A percentile compares a stretch with the other conserved stretches of the same genome.
Evolutionary conservation across 345 rosid species (phyloP).

Genomic region (Citrus trifoliata): DNA sequence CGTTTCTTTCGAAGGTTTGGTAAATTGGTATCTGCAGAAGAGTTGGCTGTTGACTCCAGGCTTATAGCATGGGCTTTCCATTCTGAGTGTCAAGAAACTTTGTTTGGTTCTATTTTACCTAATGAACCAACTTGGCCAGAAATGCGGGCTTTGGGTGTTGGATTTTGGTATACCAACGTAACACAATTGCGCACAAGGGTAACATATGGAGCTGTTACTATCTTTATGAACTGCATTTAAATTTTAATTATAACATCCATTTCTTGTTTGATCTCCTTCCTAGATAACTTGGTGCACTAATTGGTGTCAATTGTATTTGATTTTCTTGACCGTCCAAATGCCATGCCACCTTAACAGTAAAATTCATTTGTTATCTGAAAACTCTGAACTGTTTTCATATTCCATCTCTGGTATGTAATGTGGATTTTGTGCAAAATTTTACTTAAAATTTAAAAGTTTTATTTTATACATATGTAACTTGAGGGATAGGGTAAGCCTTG

Average conservation of each 20-base stretch:
- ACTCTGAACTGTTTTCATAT: not conserved
- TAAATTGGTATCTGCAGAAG: slow-evolving; percentile 55
- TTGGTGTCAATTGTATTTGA: not conserved
- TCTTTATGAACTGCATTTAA: not conserved
- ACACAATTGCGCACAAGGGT: slow-evolving; percentile 78
- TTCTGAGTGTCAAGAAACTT: slow-evolving; percentile 84
- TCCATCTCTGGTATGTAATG: not conserved
- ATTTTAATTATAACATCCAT: slow-evolving; percentile 4
- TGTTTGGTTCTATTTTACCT: slow-evolving; percentile 58
- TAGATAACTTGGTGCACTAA: not conserved
- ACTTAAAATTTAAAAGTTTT: not conserved
- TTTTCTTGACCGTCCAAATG: slow-evolving; percentile 3
- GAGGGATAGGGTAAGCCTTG: not conserved
- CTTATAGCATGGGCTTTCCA: slow-evolving; percentile 87
- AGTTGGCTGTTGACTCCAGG: slow-evolving; percentile 59
- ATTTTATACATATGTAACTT: not conserved
- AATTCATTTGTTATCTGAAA: not conserved
- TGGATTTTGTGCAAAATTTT: not conserved
- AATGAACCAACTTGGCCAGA: slow-evolving; percentile 84
- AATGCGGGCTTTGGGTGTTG: slow-evolving; percentile 78
- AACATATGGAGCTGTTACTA: slow-evolving; percentile 15
- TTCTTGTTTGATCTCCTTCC: not conserved
- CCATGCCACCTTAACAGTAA: not conserved
- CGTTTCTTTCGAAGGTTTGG: slow-evolving; percentile 52
- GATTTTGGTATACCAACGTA: slow-evolving; percentile 75